phyloP scores from a whole-genome alignment of 2,329 filamentous ascomycete species.

The Gaeumannomyces tritici region DNA sequence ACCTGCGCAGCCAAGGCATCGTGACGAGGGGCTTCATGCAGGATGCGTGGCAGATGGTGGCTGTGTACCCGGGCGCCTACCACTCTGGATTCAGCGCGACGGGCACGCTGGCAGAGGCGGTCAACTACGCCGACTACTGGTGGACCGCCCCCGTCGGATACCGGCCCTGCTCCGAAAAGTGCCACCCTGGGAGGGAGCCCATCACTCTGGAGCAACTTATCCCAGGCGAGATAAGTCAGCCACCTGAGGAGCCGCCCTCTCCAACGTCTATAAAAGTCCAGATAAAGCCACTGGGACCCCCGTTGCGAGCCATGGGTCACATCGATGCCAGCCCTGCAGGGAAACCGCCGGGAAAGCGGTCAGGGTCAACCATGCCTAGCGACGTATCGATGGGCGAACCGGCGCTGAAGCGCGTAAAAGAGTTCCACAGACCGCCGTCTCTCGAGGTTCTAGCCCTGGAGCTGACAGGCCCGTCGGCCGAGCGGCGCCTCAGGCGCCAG shows the following conservation, averaged over 20 bases:
- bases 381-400: neutral
- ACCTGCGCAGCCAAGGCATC: constrained; percentile 1
- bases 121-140: constrained; percentile 1
- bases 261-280: neutral
- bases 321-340: neutral
- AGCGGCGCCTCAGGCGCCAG: neutral
- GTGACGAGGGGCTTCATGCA: constrained; percentile 1
- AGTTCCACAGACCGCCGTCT: too few relatives aligned
- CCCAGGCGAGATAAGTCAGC: too few relatives aligned
- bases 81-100: constrained; percentile 2
- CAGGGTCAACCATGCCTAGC: neutral
- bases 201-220: neutral
- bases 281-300: neutral
- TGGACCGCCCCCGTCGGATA: neutral
- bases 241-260: neutral
- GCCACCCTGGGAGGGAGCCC: neutral
- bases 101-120: constrained; percentile 1
- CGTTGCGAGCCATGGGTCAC: neutral
- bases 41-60: constrained; percentile 1
- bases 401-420: neutral
- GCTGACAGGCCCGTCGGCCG: neutral
- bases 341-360: neutral
- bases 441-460: neutral
- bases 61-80: constrained; percentile 1
- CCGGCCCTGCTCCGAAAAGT: neutral